These are phyloP conservation scores for Hamigera avellanea DNA, from an alignment of 495 filamentous ascomycete genomes.

Conservation along the genomic window DNA sequence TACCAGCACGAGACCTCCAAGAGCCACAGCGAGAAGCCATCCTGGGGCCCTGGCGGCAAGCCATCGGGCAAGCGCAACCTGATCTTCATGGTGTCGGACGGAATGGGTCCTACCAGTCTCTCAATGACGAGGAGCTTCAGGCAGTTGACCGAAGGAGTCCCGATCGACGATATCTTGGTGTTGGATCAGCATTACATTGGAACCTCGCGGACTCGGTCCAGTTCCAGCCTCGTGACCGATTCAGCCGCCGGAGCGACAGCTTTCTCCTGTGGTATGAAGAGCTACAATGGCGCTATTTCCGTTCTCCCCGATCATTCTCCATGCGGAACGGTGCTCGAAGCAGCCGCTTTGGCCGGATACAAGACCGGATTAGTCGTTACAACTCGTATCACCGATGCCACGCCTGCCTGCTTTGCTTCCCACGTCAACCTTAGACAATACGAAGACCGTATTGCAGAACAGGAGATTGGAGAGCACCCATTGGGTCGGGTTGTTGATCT, in stretches of 20 bases:
- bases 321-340: conserved; percentile 91
- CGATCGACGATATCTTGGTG: conserved; percentile 57
- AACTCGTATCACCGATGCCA: conserved; percentile 90
- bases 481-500: conserved; percentile 81
- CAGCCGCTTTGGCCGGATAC: conserved; percentile 82
- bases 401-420: conserved; percentile 89
- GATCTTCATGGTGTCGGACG: conserved; percentile 98
- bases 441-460: conserved; percentile 83
- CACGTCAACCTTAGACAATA: conserved; percentile 72
- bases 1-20: conserved; percentile 51
- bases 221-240: conserved; percentile 76
- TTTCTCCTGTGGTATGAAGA: conserved; percentile 85
- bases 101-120: conserved; percentile 91
- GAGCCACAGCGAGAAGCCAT: conserved; percentile 9
- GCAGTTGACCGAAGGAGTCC: conserved; percentile 56
- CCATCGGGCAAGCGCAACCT: conserved; percentile 76
- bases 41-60: conserved; percentile 32
- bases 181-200: conserved; percentile 84
- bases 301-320: conserved; percentile 73
- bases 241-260: conserved; percentile 93
- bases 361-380: conserved; percentile 92
- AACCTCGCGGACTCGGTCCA: conserved; percentile 74
- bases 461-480: conserved; percentile 78
- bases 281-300: conserved; percentile 92
- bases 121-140: conserved; percentile 72